These are phyloP conservation scores for Corynascus novoguineensis DNA, from an alignment of 495 filamentous ascomycete species.

Conservation along the genomic window DNA sequence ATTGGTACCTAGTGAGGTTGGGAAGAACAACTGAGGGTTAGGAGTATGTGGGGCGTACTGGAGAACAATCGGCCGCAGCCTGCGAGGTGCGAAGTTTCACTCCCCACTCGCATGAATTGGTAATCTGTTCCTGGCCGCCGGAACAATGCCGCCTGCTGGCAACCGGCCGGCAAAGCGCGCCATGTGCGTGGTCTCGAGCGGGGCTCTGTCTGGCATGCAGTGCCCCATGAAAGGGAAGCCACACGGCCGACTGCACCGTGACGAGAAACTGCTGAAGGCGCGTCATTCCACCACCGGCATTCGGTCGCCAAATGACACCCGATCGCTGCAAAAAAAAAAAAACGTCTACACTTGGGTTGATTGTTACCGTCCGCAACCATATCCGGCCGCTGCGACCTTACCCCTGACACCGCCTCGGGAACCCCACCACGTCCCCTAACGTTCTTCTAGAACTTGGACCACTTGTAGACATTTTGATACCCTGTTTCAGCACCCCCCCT, in stretches of 20 bases:
- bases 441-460: conserved; percentile 9
- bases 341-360: background rate
- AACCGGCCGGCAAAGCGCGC: conserved; percentile 11
- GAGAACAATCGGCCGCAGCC: background rate
- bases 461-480: background rate
- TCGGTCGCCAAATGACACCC: background rate
- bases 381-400: background rate
- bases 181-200: conserved; percentile 1
- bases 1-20: too few relatives aligned
- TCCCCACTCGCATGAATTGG: conserved; percentile 7
- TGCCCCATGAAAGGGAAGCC: conserved; percentile 13
- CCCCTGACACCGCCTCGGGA: conserved; percentile 15
- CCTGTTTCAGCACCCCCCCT: conserved; percentile 12
- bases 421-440: conserved; percentile 12
- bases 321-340: conserved; percentile 4
- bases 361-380: background rate
- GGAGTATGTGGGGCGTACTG: too few relatives aligned
- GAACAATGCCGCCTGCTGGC: conserved; percentile 14
- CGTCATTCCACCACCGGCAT: conserved; percentile 11
- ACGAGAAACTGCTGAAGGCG: too few relatives aligned
- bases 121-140: background rate
- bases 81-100: too few relatives aligned
- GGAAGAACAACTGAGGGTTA: too few relatives aligned
- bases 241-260: conserved; percentile 4
- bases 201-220: conserved; percentile 8